phyloP scores from a whole-genome alignment of 371 early-diverging fungal genomes.

The Mortierella sp. region DNA sequence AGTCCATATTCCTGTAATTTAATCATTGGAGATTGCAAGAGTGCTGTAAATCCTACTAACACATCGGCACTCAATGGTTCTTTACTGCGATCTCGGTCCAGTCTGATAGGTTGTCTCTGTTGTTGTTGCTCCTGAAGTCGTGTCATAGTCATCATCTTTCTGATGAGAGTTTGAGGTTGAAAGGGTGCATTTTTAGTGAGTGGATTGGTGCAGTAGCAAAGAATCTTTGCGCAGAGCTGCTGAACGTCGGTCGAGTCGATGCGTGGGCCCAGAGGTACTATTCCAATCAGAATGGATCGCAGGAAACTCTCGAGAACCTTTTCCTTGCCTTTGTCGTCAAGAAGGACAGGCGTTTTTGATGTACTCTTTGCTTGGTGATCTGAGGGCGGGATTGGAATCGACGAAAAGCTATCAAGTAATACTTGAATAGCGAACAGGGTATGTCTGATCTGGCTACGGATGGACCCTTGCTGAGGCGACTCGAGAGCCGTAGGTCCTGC shows the following conservation, averaged over 20 bases:
- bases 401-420: conserved; percentile 6
- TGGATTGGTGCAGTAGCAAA: conserved; percentile 25
- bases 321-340: conserved; percentile 15
- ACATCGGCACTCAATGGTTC: background rate
- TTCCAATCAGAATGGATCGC: conserved; percentile 20
- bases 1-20: conserved; percentile 48
- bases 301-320: conserved; percentile 26
- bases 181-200: background rate
- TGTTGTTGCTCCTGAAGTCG: background rate
- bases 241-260: conserved; percentile 34
- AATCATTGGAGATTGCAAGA: conserved; percentile 26
- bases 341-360: background rate
- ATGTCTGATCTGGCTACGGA: conserved; percentile 36
- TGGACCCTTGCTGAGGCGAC: conserved; percentile 18
- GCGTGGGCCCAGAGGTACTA: conserved; percentile 20
- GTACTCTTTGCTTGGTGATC: background rate
- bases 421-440: conserved; percentile 35
- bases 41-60: conserved; percentile 6
- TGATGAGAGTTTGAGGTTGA: background rate
- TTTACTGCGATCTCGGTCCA: background rate
- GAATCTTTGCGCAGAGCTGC: conserved; percentile 39
- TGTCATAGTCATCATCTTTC: background rate
- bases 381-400: background rate
- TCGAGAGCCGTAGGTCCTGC: conserved; percentile 9
- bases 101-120: background rate